A percentile compares a stretch with the other conserved stretches of the same genome.
Conservation (phyloP, 192 early-diverging fungal genomes). For the Coemansia sp. region DNA sequence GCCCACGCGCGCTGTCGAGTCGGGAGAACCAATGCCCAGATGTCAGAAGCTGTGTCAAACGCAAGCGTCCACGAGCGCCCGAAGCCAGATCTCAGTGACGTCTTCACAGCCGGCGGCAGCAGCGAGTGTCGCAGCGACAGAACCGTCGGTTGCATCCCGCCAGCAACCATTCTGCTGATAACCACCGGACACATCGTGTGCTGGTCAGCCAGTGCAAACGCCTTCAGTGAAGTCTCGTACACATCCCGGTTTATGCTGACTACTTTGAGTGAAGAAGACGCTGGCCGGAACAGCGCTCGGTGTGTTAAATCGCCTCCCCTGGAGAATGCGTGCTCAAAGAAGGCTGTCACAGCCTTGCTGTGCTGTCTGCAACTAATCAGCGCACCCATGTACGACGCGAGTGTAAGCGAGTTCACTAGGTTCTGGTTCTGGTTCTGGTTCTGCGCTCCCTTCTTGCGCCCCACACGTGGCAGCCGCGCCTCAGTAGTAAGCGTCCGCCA, state of each 20-base stretch:
- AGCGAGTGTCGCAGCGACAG: conserved; percentile 37
- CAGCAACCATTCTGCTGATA: conserved; percentile 26
- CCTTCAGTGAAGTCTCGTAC: conserved; percentile 36
- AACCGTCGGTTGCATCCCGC: conserved; percentile 27
- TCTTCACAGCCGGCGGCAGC: conserved; percentile 30
- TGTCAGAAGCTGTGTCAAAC: conserved; percentile 24
- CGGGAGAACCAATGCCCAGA: conserved; percentile 29
- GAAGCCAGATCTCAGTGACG: background rate
- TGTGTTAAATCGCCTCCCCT: conserved; percentile 1
- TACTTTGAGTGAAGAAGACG: conserved; percentile 8
- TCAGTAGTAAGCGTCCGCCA: conserved; percentile 36
- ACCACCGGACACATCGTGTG: conserved; percentile 33
- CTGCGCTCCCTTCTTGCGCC: background rate
- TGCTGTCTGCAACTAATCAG: conserved; percentile 31
- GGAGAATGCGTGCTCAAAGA: conserved; percentile 17
- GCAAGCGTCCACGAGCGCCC: conserved; percentile 41
- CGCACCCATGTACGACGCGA: conserved; percentile 44
- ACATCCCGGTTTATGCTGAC: conserved; percentile 18
- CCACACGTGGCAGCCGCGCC: conserved; percentile 4
- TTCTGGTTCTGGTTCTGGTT: background rate
- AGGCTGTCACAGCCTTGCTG: conserved; percentile 29
- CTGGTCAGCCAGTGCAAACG: conserved; percentile 33
- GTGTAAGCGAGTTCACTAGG: conserved; percentile 37
- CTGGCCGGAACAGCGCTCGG: conserved; percentile 15
- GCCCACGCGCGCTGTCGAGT: conserved; percentile 27